These are phyloP conservation scores for Aethionema arabicum DNA, from an alignment of 345 rosid species.

Conservation along the genomic window DNA sequence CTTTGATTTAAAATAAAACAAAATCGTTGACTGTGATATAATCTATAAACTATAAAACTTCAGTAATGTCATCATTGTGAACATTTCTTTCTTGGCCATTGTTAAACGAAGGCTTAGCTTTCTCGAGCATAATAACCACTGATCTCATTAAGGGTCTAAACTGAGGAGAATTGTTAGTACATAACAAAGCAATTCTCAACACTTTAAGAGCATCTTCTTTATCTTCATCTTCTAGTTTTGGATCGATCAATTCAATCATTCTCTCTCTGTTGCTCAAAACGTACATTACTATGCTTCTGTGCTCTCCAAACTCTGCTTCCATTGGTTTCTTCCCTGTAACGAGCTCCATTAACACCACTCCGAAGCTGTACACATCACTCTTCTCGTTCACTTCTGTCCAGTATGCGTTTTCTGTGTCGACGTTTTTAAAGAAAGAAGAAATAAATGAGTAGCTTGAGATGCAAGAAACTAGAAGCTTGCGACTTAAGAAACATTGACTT, in stretches of 20 bases:
- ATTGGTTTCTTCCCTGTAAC: conserved; percentile 72
- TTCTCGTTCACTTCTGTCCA: conserved; percentile 56
- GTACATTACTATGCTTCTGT: conserved; percentile 69
- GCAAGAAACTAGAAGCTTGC: conserved; percentile 1
- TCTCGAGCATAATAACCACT: conserved; percentile 83
- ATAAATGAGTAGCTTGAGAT: not conserved
- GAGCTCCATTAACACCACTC: conserved; percentile 82
- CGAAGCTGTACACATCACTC: conserved; percentile 89
- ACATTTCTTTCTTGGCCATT: conserved; percentile 18
- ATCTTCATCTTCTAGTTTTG: conserved; percentile 39
- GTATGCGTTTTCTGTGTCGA: conserved; percentile 65
- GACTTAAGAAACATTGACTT: not conserved
- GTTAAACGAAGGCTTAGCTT: conserved; percentile 44
- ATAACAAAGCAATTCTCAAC: conserved; percentile 57
- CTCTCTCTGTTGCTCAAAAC: conserved; percentile 44
- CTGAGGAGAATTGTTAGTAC: conserved; percentile 60
- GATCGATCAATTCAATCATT: conserved; percentile 48
- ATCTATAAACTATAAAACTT: conserved; percentile 17
- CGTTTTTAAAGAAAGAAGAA: not conserved
- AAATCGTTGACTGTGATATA: not conserved
- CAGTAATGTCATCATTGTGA: conserved; percentile 12
- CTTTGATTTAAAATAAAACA: no score
- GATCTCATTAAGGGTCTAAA: conserved; percentile 72
- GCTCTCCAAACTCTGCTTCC: conserved; percentile 66
- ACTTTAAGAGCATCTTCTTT: conserved; percentile 60